These are phyloP conservation scores for Fragaria vesca DNA, from an alignment of 306 rosid species.

Conservation along the genomic window DNA sequence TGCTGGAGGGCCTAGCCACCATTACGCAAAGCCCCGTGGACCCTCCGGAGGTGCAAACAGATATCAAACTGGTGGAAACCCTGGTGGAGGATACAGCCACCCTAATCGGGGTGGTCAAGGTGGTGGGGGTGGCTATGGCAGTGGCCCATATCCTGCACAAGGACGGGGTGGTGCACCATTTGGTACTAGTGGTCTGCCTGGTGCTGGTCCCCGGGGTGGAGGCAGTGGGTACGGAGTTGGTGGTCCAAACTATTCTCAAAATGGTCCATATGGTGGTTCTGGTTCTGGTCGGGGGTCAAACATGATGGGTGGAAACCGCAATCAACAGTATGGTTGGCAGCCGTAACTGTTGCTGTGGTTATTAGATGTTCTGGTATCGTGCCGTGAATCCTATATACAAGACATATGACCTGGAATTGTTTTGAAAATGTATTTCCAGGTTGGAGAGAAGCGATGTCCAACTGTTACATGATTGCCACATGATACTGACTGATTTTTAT, in stretches of 20 bases:
- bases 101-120: slow-evolving; percentile 48
- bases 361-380: not conserved
- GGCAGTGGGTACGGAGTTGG: slow-evolving; percentile 50
- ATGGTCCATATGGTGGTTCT: slow-evolving; percentile 44
- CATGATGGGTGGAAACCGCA: slow-evolving; percentile 51
- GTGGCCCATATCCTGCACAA: slow-evolving; percentile 44
- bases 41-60: slow-evolving; percentile 50
- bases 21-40: slow-evolving; percentile 49
- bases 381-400: not conserved
- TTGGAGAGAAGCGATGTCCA: not conserved
- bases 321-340: slow-evolving; percentile 55
- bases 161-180: slow-evolving; percentile 52
- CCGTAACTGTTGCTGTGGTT: slow-evolving; percentile 9
- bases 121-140: slow-evolving; percentile 35
- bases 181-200: slow-evolving; percentile 42
- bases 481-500: not conserved
- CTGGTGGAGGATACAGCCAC: slow-evolving; percentile 42
- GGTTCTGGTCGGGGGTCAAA: slow-evolving; percentile 47
- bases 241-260: slow-evolving; percentile 42
- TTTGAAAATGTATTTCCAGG: not conserved
- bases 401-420: not conserved
- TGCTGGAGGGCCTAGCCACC: slow-evolving; percentile 48
- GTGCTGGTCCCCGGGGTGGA: slow-evolving; percentile 47
- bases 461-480: not conserved
- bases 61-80: slow-evolving; percentile 40